Evolutionary conservation across 1,284 basidiomycete species (phyloP).

Genomic region (Ceratobasidium theobromae): DNA sequence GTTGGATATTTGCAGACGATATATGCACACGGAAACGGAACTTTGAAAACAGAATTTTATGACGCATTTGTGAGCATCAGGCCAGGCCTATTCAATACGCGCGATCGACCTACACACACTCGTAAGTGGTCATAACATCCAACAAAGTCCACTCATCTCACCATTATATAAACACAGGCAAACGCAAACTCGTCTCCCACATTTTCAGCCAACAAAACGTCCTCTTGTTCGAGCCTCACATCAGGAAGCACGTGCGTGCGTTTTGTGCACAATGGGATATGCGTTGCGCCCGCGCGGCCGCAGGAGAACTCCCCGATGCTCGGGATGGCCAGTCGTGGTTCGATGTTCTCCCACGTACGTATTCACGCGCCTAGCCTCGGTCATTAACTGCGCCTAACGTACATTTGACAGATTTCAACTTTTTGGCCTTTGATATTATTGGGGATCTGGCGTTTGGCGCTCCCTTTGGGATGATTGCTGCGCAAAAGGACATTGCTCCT

Average conservation of each 20-base stretch:
- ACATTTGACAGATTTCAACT: constrained; percentile 57
- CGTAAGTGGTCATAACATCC: background rate
- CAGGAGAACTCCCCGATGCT: background rate
- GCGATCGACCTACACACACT: constrained; percentile 73
- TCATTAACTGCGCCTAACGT: background rate
- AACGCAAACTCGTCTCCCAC: constrained; percentile 86
- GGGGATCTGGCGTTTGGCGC: constrained; percentile 82
- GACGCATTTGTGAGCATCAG: constrained; percentile 58
- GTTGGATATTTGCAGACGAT: constrained; percentile 53
- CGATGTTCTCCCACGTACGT: constrained; percentile 69
- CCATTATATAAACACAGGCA: constrained; percentile 49
- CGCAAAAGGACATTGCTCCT: constrained; percentile 71
- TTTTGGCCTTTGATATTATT: constrained; percentile 88
- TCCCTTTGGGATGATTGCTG: constrained; percentile 85
- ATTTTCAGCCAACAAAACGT: constrained; percentile 85
- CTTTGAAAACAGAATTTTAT: constrained; percentile 78
- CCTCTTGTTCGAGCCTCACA: constrained; percentile 55
- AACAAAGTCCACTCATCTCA: background rate
- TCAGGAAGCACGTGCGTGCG: constrained; percentile 49
- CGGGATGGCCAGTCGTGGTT: constrained; percentile 63
- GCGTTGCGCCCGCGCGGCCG: background rate
- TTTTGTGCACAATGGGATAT: constrained; percentile 11
- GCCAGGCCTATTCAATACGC: constrained; percentile 75
- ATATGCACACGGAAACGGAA: constrained; percentile 73
- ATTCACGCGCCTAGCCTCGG: background rate